Conservation (phyloP, 768 basidiomycete genomes). For the Calocybe cyanea region DNA sequence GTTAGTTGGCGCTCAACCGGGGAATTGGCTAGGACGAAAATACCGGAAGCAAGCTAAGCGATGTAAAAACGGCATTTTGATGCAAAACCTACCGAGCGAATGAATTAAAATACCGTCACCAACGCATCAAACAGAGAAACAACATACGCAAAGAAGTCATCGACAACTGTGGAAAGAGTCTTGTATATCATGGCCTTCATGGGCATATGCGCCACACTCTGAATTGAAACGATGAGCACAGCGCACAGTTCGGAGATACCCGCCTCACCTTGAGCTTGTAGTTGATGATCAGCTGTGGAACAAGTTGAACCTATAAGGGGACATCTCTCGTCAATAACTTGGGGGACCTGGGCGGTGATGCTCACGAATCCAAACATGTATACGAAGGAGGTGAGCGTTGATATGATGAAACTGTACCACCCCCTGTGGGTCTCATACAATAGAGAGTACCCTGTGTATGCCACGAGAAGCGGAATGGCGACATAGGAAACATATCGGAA, state of each 20-base stretch:
- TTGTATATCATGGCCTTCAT: slow-evolving; percentile 99
- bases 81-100: slow-evolving; percentile 64
- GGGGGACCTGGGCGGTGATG: not conserved
- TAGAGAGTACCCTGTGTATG: slow-evolving; percentile 77
- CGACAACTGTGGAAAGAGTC: slow-evolving; percentile 83
- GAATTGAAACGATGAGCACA: slow-evolving; percentile 12
- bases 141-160: slow-evolving; percentile 86
- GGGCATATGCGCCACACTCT: slow-evolving; percentile 97
- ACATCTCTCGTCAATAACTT: not conserved
- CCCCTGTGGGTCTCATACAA: slow-evolving; percentile 82
- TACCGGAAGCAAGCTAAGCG: slow-evolving; percentile 82
- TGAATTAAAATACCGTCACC: slow-evolving; percentile 12
- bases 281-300: slow-evolving; percentile 91
- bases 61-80: slow-evolving; percentile 96
- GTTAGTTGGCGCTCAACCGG: slow-evolving; percentile 16
- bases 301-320: slow-evolving; percentile 65
- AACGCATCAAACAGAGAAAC: slow-evolving; percentile 5
- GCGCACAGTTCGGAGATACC: slow-evolving; percentile 12
- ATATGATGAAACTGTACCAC: slow-evolving; percentile 96
- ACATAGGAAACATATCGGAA: slow-evolving; percentile 94
- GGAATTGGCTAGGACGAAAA: slow-evolving; percentile 18
- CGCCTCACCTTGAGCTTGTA: slow-evolving; percentile 86
- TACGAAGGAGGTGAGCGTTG: slow-evolving; percentile 88
- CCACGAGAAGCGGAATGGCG: slow-evolving; percentile 75
- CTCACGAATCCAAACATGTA: slow-evolving; percentile 98